Conservation (phyloP, 2,329 filamentous ascomycete genomes). For the Exophiala mesophila region DNA sequence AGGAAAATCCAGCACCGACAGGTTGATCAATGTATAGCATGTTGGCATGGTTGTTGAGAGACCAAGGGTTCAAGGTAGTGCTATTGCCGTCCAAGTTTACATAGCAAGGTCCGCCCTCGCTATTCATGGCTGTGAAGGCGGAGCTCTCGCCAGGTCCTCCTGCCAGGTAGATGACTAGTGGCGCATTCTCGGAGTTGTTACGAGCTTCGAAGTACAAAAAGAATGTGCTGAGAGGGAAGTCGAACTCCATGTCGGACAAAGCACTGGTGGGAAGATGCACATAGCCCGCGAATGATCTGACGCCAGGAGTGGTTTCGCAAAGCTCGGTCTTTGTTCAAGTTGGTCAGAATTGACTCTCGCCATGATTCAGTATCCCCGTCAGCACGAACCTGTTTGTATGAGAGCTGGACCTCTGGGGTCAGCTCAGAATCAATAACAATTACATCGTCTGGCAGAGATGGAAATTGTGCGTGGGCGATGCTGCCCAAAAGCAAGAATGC, state of each 20-base stretch:
- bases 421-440: slow-evolving; percentile 5
- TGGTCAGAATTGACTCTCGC: slow-evolving; percentile 21
- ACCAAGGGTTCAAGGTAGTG: slow-evolving; percentile 53
- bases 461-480: slow-evolving; percentile 5
- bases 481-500: background rate
- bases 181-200: slow-evolving; percentile 49
- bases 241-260: slow-evolving; percentile 37
- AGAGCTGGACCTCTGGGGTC: slow-evolving; percentile 32
- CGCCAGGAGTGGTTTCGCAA: slow-evolving; percentile 53
- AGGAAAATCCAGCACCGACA: slow-evolving; percentile 54
- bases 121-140: slow-evolving; percentile 51
- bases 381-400: slow-evolving; percentile 46
- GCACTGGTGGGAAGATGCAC: slow-evolving; percentile 51
- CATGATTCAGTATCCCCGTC: too few relatives aligned
- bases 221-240: slow-evolving; percentile 59
- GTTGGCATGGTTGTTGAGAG: slow-evolving; percentile 60
- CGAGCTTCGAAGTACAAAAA: slow-evolving; percentile 62
- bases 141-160: slow-evolving; percentile 57
- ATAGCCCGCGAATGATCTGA: slow-evolving; percentile 56
- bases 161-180: slow-evolving; percentile 58
- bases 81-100: slow-evolving; percentile 50
- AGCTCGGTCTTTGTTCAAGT: slow-evolving; percentile 41
- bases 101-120: slow-evolving; percentile 50
- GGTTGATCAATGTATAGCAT: slow-evolving; percentile 68
- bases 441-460: slow-evolving; percentile 4